These are phyloP conservation scores for Krasilnikovozyma curviuscula DNA, from an alignment of 768 basidiomycete genomes.

Conservation along the genomic window DNA sequence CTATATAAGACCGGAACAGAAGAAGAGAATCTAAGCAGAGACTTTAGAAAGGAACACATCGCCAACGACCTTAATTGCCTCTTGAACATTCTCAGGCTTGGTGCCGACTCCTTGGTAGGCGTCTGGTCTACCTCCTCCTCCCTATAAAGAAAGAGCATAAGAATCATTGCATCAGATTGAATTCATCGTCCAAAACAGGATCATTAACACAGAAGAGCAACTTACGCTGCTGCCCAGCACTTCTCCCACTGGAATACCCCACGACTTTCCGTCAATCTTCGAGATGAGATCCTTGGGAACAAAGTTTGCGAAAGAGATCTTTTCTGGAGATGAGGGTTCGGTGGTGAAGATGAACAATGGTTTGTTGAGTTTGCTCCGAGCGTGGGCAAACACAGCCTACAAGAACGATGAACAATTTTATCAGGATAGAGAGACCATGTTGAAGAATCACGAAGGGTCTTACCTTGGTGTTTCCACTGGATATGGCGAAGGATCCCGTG, in stretches of 20 bases:
- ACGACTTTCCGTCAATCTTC: slow-evolving; percentile 65
- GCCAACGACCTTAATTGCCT: slow-evolving; percentile 44
- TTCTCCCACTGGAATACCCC: slow-evolving; percentile 61
- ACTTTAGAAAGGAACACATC: slow-evolving; percentile 8
- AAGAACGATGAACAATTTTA: slow-evolving; percentile 34
- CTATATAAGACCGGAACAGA: too few species aligned
- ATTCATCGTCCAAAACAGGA: background rate
- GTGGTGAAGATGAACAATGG: slow-evolving; percentile 73
- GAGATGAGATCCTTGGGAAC: slow-evolving; percentile 44
- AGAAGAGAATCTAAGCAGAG: too few species aligned
- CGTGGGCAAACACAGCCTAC: slow-evolving; percentile 31
- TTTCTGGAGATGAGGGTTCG: slow-evolving; percentile 41
- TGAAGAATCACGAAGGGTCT: background rate
- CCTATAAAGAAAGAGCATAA: background rate
- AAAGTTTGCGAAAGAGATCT: slow-evolving; percentile 73
- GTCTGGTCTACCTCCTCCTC: slow-evolving; percentile 94
- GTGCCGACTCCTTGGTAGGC: slow-evolving; percentile 72
- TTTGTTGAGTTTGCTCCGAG: slow-evolving; percentile 44
- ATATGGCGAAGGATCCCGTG: slow-evolving; percentile 46
- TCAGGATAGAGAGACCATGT: background rate
- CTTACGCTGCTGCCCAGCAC: slow-evolving; percentile 77
- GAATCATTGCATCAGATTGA: background rate
- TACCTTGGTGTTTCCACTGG: slow-evolving; percentile 73
- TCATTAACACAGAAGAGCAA: background rate
- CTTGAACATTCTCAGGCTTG: slow-evolving; percentile 41